Evolutionary conservation across 768 basidiomycete genomes (phyloP), one percentile per base, ranked within the genome.

Genomic region (Pulveroboletus sp.): DNA sequence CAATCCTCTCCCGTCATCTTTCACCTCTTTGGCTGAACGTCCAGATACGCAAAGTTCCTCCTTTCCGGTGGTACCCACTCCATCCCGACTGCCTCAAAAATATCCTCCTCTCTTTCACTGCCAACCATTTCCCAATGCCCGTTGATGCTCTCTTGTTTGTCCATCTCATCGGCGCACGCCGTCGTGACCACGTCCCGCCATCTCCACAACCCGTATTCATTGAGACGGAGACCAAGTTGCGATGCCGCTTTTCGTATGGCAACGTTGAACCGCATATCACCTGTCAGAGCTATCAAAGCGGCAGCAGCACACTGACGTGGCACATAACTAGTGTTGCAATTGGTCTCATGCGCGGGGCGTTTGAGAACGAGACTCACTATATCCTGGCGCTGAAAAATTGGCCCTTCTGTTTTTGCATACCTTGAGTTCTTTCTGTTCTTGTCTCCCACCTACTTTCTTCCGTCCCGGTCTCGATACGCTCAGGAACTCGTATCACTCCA

Each of bases 181-280:
- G 36, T 40, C 26, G 17, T 8, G 8, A 38, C 17, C 13, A 26
- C 40, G 4, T 26, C 49, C 36, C 65, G 67, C 80, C 81, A 84
- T 43, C 66, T 71, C 86, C 86, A 87, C 4, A 87, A 67, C 11
- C 85, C 86, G 54, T 72, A 78, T 55, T 82, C 80, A 55, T 83
- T 77, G 27, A 87, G 70, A 31, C 75, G 69, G 58, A 84, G 56
- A 14, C 76, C 78, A 3, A 71, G 57, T 39, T 66, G 69, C 6
- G 57, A 46, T 0, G 85, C 86, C 35, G 69, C 67, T 18, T 55
- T 60, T 30, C 71, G 71, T 2, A 79, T 51, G 37, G 74, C 66
- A 43, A 69, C 65, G 37, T 68, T 64, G 59, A 84, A 83, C 24
- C 72, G 70, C 0, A 42, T 37, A 58, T 84, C 82, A 8, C 84